A percentile compares a stretch with the other conserved stretches of the same genome.
These are phyloP conservation scores for Yarrowia phangngaensis DNA, from an alignment of 805 yeast genomes.

Conservation along the genomic window DNA sequence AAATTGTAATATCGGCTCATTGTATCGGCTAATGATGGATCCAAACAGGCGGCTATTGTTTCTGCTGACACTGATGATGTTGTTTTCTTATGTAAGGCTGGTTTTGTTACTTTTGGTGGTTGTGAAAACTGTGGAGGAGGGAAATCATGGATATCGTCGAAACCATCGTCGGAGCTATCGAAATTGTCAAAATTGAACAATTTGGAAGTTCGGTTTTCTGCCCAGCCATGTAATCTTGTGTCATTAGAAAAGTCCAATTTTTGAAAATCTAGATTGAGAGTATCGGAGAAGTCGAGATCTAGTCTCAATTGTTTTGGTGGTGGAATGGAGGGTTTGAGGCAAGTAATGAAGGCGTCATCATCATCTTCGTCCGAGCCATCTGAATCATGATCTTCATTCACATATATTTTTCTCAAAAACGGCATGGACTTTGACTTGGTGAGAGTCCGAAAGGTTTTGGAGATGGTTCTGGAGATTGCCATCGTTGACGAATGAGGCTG, in stretches of 20 bases:
- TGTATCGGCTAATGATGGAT: constrained; percentile 2
- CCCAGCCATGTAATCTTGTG: constrained; percentile 9
- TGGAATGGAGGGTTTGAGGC: constrained; percentile 1
- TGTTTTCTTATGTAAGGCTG: too few relatives aligned
- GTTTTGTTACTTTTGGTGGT: too few relatives aligned
- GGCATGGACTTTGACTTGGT: constrained; percentile 17
- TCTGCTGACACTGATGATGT: constrained; percentile 1
- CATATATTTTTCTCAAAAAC: constrained; percentile 18
- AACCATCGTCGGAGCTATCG: not conserved
- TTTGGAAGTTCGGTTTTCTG: constrained; percentile 7
- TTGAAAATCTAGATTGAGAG: constrained; percentile 22
- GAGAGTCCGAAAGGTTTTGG: constrained; percentile 20
- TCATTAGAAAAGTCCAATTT: constrained; percentile 22
- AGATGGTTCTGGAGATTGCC: constrained; percentile 6
- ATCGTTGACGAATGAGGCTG: not conserved
- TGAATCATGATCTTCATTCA: too few relatives aligned
- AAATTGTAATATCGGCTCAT: constrained; percentile 4
- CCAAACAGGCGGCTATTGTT: constrained; percentile 1
- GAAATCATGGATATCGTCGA: too few relatives aligned
- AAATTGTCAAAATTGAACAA: not conserved
- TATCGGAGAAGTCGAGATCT: constrained; percentile 9
- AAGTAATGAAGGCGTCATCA: not conserved
- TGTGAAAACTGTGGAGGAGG: too few relatives aligned
- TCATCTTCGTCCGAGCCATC: not conserved
- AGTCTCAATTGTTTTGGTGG: constrained; percentile 9